These are phyloP conservation scores for Prinsepia uniflora DNA, from an alignment of 306 rosid genomes.

Conservation along the genomic window DNA sequence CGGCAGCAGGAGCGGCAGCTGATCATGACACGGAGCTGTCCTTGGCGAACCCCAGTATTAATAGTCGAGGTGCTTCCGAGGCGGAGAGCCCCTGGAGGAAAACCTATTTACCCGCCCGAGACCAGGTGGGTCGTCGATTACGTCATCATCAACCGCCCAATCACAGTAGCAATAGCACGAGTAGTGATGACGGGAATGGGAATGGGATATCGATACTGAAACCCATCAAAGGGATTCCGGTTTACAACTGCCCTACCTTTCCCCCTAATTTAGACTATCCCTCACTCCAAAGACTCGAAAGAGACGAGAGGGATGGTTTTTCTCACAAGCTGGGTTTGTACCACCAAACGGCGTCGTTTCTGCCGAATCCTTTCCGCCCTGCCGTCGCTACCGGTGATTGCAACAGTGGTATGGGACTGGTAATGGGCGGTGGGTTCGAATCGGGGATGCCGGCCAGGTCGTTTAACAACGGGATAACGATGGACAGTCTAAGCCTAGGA, in stretches of 20 bases:
- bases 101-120: slow-evolving; percentile 3
- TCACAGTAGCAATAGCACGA: background rate
- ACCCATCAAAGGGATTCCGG: slow-evolving; percentile 67
- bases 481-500: slow-evolving; percentile 38
- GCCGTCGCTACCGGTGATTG: background rate
- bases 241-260: slow-evolving; percentile 37
- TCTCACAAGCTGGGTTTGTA: slow-evolving; percentile 22
- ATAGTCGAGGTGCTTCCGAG: slow-evolving; percentile 22
- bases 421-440: slow-evolving; percentile 23
- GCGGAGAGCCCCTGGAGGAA: slow-evolving; percentile 48
- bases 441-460: slow-evolving; percentile 22
- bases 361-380: slow-evolving; percentile 20
- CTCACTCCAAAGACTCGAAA: background rate
- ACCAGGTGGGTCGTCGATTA: background rate
- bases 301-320: slow-evolving; percentile 1
- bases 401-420: slow-evolving; percentile 2
- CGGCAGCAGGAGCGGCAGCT: background rate
- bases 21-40: slow-evolving; percentile 41
- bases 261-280: slow-evolving; percentile 1
- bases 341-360: slow-evolving; percentile 26
- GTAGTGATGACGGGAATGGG: background rate
- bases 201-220: slow-evolving; percentile 31
- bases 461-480: slow-evolving; percentile 44
- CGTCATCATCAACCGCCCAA: background rate
- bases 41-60: slow-evolving; percentile 25